Conservation (phyloP, 2,329 filamentous ascomycete genomes). For the Lasiodiplodia gonubiensis region DNA sequence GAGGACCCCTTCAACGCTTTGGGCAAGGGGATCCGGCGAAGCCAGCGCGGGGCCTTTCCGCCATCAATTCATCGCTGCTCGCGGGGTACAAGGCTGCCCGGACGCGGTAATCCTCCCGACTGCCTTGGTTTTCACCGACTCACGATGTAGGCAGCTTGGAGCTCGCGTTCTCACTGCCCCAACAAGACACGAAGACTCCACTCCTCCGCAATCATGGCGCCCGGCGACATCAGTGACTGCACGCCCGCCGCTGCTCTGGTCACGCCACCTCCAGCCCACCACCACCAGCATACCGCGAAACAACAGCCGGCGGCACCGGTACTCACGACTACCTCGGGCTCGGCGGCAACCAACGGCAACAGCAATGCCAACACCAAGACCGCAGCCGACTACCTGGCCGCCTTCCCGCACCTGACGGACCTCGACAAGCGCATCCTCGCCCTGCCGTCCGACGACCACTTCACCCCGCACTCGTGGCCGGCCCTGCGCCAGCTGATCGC, state of each 20-base stretch:
- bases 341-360: slow-evolving; percentile 1
- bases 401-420: slow-evolving; percentile 42
- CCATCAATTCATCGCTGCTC: background rate
- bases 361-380: background rate
- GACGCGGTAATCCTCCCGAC: background rate
- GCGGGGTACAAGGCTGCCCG: background rate
- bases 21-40: slow-evolving; percentile 10
- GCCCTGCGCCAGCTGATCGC: slow-evolving; percentile 43
- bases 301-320: background rate
- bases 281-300: background rate
- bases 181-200: background rate
- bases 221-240: slow-evolving; percentile 12
- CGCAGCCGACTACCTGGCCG: slow-evolving; percentile 33
- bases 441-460: slow-evolving; percentile 30
- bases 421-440: slow-evolving; percentile 41
- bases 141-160: background rate
- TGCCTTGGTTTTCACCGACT: background rate
- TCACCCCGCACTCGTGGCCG: slow-evolving; percentile 44
- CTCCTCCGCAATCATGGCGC: slow-evolving; percentile 12
- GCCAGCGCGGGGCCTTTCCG: slow-evolving; percentile 5
- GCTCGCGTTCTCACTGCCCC: slow-evolving; percentile 4
- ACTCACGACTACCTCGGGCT: background rate
- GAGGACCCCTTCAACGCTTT: slow-evolving; percentile 25
- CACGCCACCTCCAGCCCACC: slow-evolving; percentile 5
- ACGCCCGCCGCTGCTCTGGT: slow-evolving; percentile 2